Evolutionary conservation across 164 flowering plant genomes (phyloP).

Genomic region (Aristolochia californica): DNA sequence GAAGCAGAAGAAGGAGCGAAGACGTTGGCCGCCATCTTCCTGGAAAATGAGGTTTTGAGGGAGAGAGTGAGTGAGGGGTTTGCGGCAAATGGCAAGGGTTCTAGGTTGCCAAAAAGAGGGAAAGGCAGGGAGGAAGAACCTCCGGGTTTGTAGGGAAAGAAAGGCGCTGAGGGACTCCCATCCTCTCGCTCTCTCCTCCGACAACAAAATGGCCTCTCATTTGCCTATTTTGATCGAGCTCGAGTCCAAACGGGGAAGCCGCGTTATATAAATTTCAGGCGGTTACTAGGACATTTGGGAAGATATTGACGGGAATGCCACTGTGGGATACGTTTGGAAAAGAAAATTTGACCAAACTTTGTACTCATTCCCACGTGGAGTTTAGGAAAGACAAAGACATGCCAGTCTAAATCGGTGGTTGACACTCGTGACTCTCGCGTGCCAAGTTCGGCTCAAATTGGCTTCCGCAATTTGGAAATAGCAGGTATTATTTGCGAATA

Average conservation of each 20-base stretch:
- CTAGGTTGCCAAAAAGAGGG: too few species aligned
- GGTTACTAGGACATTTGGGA: not conserved
- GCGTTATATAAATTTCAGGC: too few species aligned
- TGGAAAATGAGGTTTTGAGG: not conserved
- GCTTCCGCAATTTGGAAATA: too few species aligned
- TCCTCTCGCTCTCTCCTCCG: not conserved
- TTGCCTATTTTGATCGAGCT: too few species aligned
- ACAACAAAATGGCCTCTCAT: not conserved
- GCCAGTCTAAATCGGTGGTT: too few species aligned
- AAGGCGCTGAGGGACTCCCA: not conserved
- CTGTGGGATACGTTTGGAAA: too few species aligned
- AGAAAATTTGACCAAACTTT: too few species aligned
- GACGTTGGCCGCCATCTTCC: not conserved
- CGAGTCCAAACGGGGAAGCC: too few species aligned
- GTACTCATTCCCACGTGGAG: not conserved
- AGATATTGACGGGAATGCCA: conserved; percentile 5
- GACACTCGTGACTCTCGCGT: too few species aligned
- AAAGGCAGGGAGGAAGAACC: conserved; percentile 1
- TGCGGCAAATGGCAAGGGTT: not conserved
- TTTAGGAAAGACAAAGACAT: not conserved
- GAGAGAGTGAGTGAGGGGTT: too few species aligned
- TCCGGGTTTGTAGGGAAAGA: not conserved
- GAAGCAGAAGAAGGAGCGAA: not conserved
- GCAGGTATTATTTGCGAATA: too few species aligned
- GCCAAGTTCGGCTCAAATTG: too few species aligned